A percentile compares a stretch with the other conserved stretches of the same genome.
phyloP scores from a whole-genome alignment of 2,329 filamentous ascomycete species.

The Trichoderma atroviride region DNA sequence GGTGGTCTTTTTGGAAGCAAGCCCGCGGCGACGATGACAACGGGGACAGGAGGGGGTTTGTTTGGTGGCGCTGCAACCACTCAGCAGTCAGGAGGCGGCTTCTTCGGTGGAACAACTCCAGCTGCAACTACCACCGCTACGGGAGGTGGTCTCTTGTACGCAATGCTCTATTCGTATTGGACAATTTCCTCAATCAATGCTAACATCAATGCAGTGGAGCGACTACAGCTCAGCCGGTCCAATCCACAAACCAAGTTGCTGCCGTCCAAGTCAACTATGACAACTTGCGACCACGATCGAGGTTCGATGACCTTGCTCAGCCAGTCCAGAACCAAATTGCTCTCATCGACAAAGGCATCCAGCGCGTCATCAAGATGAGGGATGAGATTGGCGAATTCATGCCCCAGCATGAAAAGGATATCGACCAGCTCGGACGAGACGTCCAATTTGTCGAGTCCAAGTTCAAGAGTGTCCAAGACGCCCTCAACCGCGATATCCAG shows the following conservation, averaged over 20 bases:
- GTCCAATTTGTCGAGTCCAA: conserved; percentile 54
- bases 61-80: conserved; percentile 33
- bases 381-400: conserved; percentile 73
- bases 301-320: conserved; percentile 87
- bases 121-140: conserved; percentile 29
- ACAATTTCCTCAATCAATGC: neutral
- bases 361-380: conserved; percentile 76
- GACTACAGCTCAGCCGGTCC: conserved; percentile 36
- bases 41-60: conserved; percentile 31
- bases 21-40: conserved; percentile 25
- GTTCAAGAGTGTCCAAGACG: conserved; percentile 49
- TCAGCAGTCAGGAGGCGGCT: conserved; percentile 35
- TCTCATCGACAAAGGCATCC: conserved; percentile 76
- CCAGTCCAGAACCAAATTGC: conserved; percentile 79
- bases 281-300: conserved; percentile 81
- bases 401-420: conserved; percentile 56
- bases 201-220: conserved; percentile 36
- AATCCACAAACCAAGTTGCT: conserved; percentile 57
- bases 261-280: conserved; percentile 78
- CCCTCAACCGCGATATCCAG: conserved; percentile 59
- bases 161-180: neutral
- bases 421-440: conserved; percentile 51
- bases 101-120: conserved; percentile 36
- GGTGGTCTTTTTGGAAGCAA: conserved; percentile 35
- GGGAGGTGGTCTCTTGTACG: conserved; percentile 40